These are phyloP conservation scores for Rubia tinctorum DNA, from an alignment of 305 asterid species.

Conservation along the genomic window DNA sequence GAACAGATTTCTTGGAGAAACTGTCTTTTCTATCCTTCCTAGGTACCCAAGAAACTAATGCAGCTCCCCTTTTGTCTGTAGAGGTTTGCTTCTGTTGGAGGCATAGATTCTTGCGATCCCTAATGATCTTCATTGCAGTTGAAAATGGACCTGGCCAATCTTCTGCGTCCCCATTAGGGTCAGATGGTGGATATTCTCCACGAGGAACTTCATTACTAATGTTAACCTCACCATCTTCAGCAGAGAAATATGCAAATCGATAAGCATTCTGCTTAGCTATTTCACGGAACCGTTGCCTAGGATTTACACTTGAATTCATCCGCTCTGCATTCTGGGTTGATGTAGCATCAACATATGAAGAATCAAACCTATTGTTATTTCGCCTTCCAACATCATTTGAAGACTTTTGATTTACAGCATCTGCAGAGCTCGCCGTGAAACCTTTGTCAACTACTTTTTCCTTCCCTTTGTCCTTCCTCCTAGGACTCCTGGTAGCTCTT, in stretches of 20 bases:
- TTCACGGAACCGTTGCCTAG: conserved; percentile 49
- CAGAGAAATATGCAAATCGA: conserved; percentile 76
- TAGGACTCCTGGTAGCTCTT: conserved; percentile 12
- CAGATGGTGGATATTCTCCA: conserved; percentile 33
- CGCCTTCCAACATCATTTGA: conserved; percentile 42
- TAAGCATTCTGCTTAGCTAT: conserved; percentile 68
- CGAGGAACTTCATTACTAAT: conserved; percentile 29
- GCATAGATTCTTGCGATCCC: conserved; percentile 49
- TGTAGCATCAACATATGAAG: conserved; percentile 23
- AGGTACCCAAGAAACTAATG: conserved; percentile 59
- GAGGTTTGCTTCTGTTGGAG: conserved; percentile 29
- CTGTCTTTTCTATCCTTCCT: conserved; percentile 32
- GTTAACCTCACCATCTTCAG: conserved; percentile 43
- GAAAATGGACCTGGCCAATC: conserved; percentile 99
- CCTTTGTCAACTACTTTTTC: conserved; percentile 18
- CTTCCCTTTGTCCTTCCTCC: conserved; percentile 20
- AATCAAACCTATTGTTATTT: conserved; percentile 30
- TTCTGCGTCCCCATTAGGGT: conserved; percentile 31
- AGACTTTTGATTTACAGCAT: background rate
- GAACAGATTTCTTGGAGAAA: conserved; percentile 38
- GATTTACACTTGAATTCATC: conserved; percentile 17
- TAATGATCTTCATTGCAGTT: conserved; percentile 78
- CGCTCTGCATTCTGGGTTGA: conserved; percentile 27
- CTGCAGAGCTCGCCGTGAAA: background rate
- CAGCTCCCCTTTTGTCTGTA: conserved; percentile 29